These are phyloP conservation scores for Aspergillus sp. DNA, from an alignment of 2,329 filamentous ascomycete genomes.

Conservation along the genomic window DNA sequence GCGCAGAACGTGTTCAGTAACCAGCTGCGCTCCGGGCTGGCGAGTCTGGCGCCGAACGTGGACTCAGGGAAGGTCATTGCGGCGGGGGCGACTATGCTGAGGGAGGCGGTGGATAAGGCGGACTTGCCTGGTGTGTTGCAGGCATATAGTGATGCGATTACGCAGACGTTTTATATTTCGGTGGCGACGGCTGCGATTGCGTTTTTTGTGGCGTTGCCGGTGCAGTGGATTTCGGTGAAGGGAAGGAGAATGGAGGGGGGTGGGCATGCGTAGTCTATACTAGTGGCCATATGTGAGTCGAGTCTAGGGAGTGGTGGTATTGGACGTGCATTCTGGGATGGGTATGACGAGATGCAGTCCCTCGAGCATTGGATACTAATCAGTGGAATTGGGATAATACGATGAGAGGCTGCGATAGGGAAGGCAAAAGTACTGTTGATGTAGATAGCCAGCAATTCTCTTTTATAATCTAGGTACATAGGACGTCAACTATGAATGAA, in stretches of 20 bases:
- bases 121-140: constrained; percentile 29
- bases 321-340: too few species aligned
- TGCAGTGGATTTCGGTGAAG: constrained; percentile 45
- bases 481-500: too few species aligned
- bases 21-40: constrained; percentile 28
- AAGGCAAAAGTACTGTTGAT: too few species aligned
- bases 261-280: constrained; percentile 6
- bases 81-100: constrained; percentile 40
- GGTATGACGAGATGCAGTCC: too few species aligned
- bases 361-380: too few species aligned
- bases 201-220: constrained; percentile 32
- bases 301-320: too few species aligned
- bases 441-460: too few species aligned
- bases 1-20: constrained; percentile 42
- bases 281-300: too few species aligned
- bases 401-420: too few species aligned
- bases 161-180: constrained; percentile 39
- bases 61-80: constrained; percentile 29
- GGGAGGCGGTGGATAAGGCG: constrained; percentile 25
- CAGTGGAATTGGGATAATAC: too few species aligned
- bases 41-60: constrained; percentile 22
- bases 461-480: too few species aligned
- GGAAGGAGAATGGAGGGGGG: constrained; percentile 30
- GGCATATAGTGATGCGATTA: constrained; percentile 40
- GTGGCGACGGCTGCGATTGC: constrained; percentile 38